A percentile compares a stretch with the other conserved stretches of the same genome.
Evolutionary conservation across 1,284 basidiomycete species (phyloP).

Genomic region (Laetiporus sulphureus): DNA sequence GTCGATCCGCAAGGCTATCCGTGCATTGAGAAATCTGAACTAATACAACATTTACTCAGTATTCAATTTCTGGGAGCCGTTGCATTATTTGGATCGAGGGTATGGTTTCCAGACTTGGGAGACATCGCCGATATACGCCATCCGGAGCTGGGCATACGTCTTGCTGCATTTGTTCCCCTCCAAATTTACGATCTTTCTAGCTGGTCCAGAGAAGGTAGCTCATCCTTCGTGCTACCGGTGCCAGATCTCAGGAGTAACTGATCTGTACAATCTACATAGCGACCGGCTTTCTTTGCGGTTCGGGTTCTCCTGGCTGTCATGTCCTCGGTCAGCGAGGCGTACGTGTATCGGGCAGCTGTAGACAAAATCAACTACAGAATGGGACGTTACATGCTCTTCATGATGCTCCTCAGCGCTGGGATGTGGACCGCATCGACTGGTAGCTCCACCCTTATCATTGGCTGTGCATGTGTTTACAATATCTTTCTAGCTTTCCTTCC

Average conservation of each 20-base stretch:
- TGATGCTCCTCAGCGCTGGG: conserved; percentile 80
- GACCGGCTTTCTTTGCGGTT: conserved; percentile 84
- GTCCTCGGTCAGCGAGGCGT: conserved; percentile 77
- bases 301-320: conserved; percentile 75
- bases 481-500: conserved; percentile 89
- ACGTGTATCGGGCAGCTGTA: conserved; percentile 78
- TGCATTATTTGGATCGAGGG: conserved; percentile 83
- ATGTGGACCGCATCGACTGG: conserved; percentile 90
- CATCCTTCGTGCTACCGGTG: neutral
- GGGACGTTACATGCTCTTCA: conserved; percentile 87
- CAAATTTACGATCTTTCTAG: conserved; percentile 17
- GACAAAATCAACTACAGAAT: conserved; percentile 84
- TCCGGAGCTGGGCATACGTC: conserved; percentile 94
- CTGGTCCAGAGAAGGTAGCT: conserved; percentile 28
- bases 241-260: neutral
- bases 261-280: conserved; percentile 34
- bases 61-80: conserved; percentile 98
- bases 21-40: neutral
- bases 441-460: conserved; percentile 34
- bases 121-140: conserved; percentile 82
- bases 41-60: conserved; percentile 41
- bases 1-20: conserved; percentile 8
- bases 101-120: conserved; percentile 98
- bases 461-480: no score
- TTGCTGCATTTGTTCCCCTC: conserved; percentile 67